Percentiles rank a stretch among this genome's conserved stretches.
phyloP scores from a whole-genome alignment of 176 grass and related monocot species.

The Cenchrus purpureus region DNA sequence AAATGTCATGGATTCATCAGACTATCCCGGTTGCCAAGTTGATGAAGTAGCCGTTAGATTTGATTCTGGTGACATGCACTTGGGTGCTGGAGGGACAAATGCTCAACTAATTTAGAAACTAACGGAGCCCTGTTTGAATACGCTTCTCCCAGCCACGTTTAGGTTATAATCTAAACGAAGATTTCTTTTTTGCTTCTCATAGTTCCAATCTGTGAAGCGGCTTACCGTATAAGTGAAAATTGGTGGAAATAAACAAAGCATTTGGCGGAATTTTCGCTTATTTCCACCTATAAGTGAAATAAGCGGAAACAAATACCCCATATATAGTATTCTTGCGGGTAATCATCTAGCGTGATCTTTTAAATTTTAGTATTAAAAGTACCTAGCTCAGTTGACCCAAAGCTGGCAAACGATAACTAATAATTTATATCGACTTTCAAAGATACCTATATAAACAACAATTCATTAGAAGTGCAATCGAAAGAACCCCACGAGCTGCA shows the following conservation, averaged over 20 bases:
- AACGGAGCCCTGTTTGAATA: too few relatives aligned
- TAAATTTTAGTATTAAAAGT: not conserved
- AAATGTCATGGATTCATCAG: not conserved
- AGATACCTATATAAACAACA: conserved; percentile 6
- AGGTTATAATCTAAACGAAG: too few relatives aligned
- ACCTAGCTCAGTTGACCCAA: conserved; percentile 13
- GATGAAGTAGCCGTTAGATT: not conserved
- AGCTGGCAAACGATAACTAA: conserved; percentile 6
- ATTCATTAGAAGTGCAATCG: not conserved
- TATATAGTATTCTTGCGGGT: too few relatives aligned
- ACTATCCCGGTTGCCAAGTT: not conserved
- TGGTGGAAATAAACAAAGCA: too few relatives aligned
- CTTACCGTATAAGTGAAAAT: too few relatives aligned
- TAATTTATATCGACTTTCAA: not conserved
- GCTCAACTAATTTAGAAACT: not conserved
- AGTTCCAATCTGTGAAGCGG: too few relatives aligned
- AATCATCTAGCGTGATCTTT: not conserved
- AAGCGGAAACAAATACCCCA: too few relatives aligned
- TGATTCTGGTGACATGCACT: not conserved
- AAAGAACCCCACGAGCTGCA: not conserved
- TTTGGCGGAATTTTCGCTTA: too few relatives aligned
- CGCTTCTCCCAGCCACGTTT: not conserved
- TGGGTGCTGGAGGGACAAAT: not conserved
- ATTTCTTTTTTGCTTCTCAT: too few relatives aligned
- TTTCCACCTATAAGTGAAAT: too few relatives aligned